Evolutionary conservation across 108 stramenopile genomes (phyloP), one percentile per base, ranked within the genome.

Genomic region (Bacterosira constricta): DNA sequence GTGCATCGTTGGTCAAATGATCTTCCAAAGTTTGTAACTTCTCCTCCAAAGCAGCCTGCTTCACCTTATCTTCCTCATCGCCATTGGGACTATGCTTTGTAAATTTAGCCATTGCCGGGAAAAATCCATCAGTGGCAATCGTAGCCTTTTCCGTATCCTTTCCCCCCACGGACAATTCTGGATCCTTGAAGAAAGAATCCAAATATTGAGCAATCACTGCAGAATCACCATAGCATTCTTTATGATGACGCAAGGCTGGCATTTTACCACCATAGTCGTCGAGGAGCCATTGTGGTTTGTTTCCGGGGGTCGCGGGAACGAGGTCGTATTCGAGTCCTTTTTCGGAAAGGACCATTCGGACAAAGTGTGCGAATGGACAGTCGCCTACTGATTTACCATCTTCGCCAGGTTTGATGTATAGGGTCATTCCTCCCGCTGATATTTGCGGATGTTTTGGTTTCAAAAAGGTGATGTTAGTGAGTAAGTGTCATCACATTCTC

Each of bases 361-460:
- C 86, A 63, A 67, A 85, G 69, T 94, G 93, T 0, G 87, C 90
- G 71, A 91, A 94, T 30, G 93, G 93, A 67, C 93, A 94, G 57
- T 94, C 93, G 12, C 93, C 93, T 0, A 88, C 79, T 17, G 84
- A 79, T 13, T 58, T 74, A 0, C 88, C 90, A 53, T 88, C 89
- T 55, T 80, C 53, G 17, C 81, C 90, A 27, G 93, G 89, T 70
- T 94, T 94, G 26, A 91, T 38, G 72, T 90, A 94, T 37, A 94
- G 79, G 3, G 78, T 70, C 92, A 93, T 93, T 21, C 88, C 90
- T 26, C 90, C 92, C 52, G 85, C 92, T 93, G 63, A n/a, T 39
- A 20, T 36, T 15, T n/a, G n/a, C n/a, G n/a, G n/a, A n/a, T 60
- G 32, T 30, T 36, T 30, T 11, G 11, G 59, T 35, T n/a, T 60